Evolutionary conservation across 176 grass and related monocot species (phyloP).

Genomic region (Bromus sterilis): DNA sequence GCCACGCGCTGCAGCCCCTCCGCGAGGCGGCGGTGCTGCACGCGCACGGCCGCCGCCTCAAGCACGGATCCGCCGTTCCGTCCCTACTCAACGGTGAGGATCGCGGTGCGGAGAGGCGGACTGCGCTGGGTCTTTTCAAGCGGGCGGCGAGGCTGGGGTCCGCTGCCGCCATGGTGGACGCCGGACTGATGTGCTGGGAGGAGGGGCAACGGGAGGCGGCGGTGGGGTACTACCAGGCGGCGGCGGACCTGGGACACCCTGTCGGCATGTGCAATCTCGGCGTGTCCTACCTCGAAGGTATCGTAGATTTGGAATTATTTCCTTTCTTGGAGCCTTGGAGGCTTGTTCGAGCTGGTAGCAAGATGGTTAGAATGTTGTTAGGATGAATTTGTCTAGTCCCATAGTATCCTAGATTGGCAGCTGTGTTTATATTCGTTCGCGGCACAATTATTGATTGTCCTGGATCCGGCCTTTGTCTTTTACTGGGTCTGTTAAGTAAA

Average conservation of each 20-base stretch:
- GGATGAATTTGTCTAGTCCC: not conserved
- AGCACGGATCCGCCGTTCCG: conserved; percentile 14
- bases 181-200: conserved; percentile 68
- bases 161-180: conserved; percentile 66
- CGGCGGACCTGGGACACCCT: conserved; percentile 50
- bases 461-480: not conserved
- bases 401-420: not conserved
- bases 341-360: not conserved
- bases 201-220: conserved; percentile 41
- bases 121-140: conserved; percentile 47
- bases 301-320: not conserved
- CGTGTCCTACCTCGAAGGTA: conserved; percentile 68
- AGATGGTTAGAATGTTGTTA: not conserved
- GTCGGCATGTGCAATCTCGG: conserved; percentile 68
- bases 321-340: not conserved
- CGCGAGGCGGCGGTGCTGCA: conserved; percentile 59
- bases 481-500: not conserved
- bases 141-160: conserved; percentile 51
- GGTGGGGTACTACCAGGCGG: conserved; percentile 37
- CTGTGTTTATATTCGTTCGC: not conserved
- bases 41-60: conserved; percentile 40
- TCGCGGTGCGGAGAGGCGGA: not conserved
- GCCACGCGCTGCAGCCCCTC: conserved; percentile 59
- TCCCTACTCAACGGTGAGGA: not conserved
- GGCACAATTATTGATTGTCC: not conserved